Evolutionary conservation across 345 rosid species (phyloP).

Genomic region (Rhizophora mangle): DNA sequence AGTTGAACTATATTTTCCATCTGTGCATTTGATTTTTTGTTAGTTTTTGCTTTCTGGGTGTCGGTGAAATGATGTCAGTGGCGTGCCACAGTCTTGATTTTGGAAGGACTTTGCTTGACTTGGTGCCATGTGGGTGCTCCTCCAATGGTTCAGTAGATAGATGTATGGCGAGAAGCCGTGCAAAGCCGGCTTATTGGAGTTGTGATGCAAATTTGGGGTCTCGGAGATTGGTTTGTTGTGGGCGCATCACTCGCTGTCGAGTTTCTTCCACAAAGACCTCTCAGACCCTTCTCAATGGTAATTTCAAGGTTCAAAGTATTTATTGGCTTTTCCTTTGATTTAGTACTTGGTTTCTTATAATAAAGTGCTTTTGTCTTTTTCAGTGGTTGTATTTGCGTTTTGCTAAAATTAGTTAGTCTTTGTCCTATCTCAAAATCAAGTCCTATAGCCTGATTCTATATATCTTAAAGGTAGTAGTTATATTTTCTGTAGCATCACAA

Average conservation of each 20-base stretch:
- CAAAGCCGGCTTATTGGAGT: conserved; percentile 30
- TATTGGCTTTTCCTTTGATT: not conserved
- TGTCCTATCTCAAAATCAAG: too few species aligned
- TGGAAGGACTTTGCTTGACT: conserved; percentile 55
- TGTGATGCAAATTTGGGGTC: conserved; percentile 27
- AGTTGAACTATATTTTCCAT: conserved; percentile 16
- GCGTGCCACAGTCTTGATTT: conserved; percentile 67
- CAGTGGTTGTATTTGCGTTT: not conserved
- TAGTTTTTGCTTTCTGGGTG: conserved; percentile 27
- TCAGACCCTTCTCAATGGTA: conserved; percentile 56
- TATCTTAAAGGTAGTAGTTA: not conserved
- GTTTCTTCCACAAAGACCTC: conserved; percentile 63
- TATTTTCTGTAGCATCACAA: not conserved
- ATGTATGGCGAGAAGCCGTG: conserved; percentile 32
- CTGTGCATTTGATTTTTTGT: conserved; percentile 23
- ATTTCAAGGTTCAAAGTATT: conserved; percentile 9
- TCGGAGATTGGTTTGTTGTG: conserved; percentile 46
- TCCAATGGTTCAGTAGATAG: conserved; percentile 49
- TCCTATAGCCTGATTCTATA: too few species aligned
- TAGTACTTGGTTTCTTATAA: not conserved
- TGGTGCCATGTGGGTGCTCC: conserved; percentile 60
- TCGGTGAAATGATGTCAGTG: conserved; percentile 58
- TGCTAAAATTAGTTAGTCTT: not conserved
- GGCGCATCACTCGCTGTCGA: conserved; percentile 40
- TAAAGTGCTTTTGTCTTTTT: not conserved